phyloP scores from a whole-genome alignment of 805 yeast species.

The Zygosaccharomyces siamensis region DNA sequence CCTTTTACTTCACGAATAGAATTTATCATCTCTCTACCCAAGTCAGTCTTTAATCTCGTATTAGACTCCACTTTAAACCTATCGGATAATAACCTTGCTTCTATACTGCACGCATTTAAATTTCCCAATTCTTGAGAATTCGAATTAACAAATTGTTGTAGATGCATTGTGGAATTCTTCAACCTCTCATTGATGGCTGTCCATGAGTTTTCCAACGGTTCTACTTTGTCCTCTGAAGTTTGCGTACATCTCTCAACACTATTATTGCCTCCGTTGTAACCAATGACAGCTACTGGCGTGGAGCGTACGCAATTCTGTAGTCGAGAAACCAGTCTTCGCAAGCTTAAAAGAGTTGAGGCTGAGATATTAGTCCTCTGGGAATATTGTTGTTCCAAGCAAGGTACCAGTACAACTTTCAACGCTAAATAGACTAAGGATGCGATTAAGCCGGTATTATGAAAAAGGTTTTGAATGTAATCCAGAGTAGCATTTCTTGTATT shows the following conservation, averaged over 20 bases:
- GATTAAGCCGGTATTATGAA: conserved; percentile 30
- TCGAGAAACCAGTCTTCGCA: conserved; percentile 30
- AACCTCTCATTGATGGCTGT: conserved; percentile 27
- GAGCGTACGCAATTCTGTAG: conserved; percentile 26
- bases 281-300: conserved; percentile 42
- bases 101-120: conserved; percentile 29
- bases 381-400: conserved; percentile 38
- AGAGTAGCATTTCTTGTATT: conserved; percentile 24
- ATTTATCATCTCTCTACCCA: conserved; percentile 22
- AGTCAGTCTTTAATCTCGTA: neutral
- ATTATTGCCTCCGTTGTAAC: conserved; percentile 37
- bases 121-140: conserved; percentile 15
- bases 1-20: conserved; percentile 40
- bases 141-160: conserved; percentile 29
- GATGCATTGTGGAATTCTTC: conserved; percentile 25
- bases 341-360: conserved; percentile 25
- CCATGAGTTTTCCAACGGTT: conserved; percentile 14
- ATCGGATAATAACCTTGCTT: conserved; percentile 26
- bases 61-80: conserved; percentile 18
- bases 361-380: conserved; percentile 38
- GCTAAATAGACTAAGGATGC: conserved; percentile 21
- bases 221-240: conserved; percentile 22
- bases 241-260: conserved; percentile 31
- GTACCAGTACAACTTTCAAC: conserved; percentile 34
- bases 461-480: conserved; percentile 23